These are phyloP conservation scores for Musa itinerans DNA, from an alignment of 176 grass and related monocot species.

Conservation along the genomic window DNA sequence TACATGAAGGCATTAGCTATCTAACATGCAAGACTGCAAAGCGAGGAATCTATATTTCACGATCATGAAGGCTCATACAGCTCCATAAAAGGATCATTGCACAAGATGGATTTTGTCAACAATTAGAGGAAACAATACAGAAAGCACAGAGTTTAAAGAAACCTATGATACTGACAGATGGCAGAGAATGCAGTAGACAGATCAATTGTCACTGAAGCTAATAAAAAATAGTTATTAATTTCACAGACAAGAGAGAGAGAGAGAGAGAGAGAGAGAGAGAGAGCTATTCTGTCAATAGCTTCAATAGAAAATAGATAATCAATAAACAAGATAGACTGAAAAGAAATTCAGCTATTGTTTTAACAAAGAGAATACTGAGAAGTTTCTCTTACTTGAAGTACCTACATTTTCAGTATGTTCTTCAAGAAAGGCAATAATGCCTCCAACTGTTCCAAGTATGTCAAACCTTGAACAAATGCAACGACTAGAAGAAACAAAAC, in stretches of 20 bases:
- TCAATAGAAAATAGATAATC: not conserved
- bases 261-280: too few relatives aligned
- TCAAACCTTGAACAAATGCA: conserved; percentile 87
- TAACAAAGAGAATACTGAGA: not conserved
- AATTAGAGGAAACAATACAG: not conserved
- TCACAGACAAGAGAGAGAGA: not conserved
- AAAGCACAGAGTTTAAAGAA: not conserved
- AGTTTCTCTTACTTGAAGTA: conserved; percentile 10
- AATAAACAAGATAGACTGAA: not conserved
- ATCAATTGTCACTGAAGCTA: not conserved
- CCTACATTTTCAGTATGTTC: conserved; percentile 70
- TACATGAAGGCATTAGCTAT: not conserved
- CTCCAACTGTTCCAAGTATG: conserved; percentile 80
- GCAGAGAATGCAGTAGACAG: not conserved
- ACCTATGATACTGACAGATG: not conserved
- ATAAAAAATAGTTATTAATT: not conserved
- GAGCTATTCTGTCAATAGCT: not conserved
- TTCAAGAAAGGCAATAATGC: conserved; percentile 76
- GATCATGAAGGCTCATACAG: not conserved
- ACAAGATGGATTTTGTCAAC: not conserved
- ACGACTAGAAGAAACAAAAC: conserved; percentile 63
- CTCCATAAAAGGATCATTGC: not conserved
- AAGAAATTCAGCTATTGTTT: conserved; percentile 6
- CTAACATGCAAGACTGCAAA: not conserved
- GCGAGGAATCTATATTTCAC: not conserved